Evolutionary conservation across 108 stramenopile genomes (phyloP).

Genomic region (Cyclotella choctawhatcheeana): DNA sequence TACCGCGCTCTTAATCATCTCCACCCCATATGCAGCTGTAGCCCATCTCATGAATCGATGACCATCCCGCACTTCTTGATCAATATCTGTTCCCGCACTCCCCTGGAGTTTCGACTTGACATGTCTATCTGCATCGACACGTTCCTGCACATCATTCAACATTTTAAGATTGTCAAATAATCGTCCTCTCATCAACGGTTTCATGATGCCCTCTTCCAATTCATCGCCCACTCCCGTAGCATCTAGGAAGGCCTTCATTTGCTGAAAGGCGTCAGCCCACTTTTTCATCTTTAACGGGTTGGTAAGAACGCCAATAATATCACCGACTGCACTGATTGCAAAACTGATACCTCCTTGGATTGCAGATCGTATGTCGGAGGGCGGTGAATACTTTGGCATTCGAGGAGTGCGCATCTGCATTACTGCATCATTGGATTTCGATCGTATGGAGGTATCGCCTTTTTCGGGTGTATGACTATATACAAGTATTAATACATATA

Average conservation of each 20-base stretch:
- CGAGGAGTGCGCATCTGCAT: background rate
- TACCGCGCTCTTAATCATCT: slow-evolving; percentile 42
- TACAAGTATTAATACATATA: background rate
- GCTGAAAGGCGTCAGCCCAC: slow-evolving; percentile 40
- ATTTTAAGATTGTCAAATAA: slow-evolving; percentile 46
- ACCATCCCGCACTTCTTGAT: slow-evolving; percentile 11
- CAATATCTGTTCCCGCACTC: background rate
- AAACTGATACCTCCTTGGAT: slow-evolving; percentile 11
- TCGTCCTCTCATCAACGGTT: slow-evolving; percentile 36
- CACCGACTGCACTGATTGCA: background rate
- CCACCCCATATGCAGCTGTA: slow-evolving; percentile 47
- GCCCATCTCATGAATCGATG: slow-evolving; percentile 43
- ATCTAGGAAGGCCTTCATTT: slow-evolving; percentile 38
- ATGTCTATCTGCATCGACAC: slow-evolving; percentile 12
- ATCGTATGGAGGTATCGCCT: background rate
- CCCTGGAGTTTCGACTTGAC: slow-evolving; percentile 2
- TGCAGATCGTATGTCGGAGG: background rate
- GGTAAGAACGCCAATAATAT: slow-evolving; percentile 18
- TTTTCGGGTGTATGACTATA: background rate
- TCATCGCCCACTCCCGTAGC: slow-evolving; percentile 43
- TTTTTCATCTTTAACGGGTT: slow-evolving; percentile 31
- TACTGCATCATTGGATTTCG: slow-evolving; percentile 8
- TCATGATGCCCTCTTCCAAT: slow-evolving; percentile 45
- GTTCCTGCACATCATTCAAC: slow-evolving; percentile 27
- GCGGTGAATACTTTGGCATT: slow-evolving; percentile 18